Conservation (phyloP, 176 grass and related monocot genomes). For the Oryza glumipatula region DNA sequence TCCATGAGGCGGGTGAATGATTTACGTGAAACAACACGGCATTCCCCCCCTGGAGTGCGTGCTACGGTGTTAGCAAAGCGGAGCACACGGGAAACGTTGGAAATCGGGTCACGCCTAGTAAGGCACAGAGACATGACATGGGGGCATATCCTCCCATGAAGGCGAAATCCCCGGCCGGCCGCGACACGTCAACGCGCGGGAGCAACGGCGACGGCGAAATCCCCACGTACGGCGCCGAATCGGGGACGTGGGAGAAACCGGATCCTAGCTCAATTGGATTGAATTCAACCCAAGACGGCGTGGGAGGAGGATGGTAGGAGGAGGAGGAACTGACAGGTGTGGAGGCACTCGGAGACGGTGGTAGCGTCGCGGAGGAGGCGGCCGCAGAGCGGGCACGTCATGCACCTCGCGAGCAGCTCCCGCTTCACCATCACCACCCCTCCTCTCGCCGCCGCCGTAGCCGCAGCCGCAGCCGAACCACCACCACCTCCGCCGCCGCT, state of each 20-base stretch:
- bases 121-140: no score
- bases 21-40: not conserved
- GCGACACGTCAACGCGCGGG: not conserved
- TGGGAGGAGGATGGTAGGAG: not conserved
- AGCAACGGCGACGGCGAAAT: not conserved
- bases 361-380: conserved; percentile 81
- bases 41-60: not conserved
- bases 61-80: conserved; percentile 1
- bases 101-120: not conserved
- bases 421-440: conserved; percentile 63
- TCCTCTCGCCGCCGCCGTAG: not conserved
- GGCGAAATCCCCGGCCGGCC: not conserved
- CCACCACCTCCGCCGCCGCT: not conserved
- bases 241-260: not conserved
- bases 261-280: not conserved
- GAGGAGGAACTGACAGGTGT: conserved; percentile 55
- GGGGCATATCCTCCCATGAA: not conserved
- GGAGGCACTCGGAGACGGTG: conserved; percentile 86
- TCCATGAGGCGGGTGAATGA: not conserved
- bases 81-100: conserved; percentile 3
- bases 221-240: conserved; percentile 20
- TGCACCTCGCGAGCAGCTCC: conserved; percentile 51
- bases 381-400: conserved; percentile 76
- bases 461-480: no score
- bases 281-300: not conserved